phyloP scores from a whole-genome alignment of 352 stramenopile species.

The Globisporangium megalacanthum region DNA sequence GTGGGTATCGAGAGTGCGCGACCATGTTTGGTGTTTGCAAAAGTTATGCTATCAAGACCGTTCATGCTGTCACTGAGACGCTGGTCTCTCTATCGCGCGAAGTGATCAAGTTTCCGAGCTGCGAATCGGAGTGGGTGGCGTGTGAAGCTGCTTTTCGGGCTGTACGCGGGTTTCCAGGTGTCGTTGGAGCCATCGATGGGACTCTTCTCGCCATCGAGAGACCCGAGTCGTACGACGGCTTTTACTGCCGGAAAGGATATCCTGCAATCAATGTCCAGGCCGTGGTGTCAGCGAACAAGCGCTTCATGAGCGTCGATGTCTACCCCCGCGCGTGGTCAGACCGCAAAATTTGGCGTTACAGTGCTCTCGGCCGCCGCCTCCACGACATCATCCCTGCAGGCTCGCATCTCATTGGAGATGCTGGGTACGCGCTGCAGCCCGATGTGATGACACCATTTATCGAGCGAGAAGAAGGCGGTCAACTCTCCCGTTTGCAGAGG shows the following conservation, averaged over 20 bases:
- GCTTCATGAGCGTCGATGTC: background rate
- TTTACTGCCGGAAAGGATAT: background rate
- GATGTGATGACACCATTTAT: background rate
- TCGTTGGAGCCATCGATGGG: background rate
- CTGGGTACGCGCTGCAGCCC: background rate
- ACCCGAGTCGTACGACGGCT: background rate
- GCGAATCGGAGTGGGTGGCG: background rate
- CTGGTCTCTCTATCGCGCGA: background rate
- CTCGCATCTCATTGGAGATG: background rate
- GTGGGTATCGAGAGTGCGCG: constrained; percentile 1
- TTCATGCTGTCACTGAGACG: background rate
- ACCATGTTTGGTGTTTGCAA: background rate
- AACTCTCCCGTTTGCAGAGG: too few species aligned
- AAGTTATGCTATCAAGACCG: background rate
- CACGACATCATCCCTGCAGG: background rate
- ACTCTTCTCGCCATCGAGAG: background rate
- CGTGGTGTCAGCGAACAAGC: background rate
- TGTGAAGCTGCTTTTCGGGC: background rate
- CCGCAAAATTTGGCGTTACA: background rate
- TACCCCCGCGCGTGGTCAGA: background rate
- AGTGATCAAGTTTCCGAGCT: background rate
- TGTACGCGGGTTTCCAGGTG: background rate
- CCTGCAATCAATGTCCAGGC: background rate
- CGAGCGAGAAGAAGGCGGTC: background rate
- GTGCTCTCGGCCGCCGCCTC: background rate